These are phyloP conservation scores for Vitis labrusca DNA, from an alignment of 164 flowering plant genomes.

Conservation along the genomic window DNA sequence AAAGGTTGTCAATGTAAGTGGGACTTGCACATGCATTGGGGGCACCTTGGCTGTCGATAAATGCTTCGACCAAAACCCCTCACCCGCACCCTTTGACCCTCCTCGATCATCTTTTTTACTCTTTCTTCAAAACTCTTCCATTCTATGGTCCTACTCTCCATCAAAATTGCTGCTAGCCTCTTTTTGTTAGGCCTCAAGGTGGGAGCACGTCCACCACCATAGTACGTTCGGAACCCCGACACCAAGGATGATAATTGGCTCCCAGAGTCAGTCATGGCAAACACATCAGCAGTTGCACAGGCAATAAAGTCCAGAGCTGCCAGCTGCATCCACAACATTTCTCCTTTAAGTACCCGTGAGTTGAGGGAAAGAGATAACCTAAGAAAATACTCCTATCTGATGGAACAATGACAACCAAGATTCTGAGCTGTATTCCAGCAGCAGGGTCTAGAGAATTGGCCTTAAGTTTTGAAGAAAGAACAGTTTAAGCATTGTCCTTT, in stretches of 20 bases:
- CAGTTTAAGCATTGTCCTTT: too few species aligned
- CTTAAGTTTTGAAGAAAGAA: too few species aligned
- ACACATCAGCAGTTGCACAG: slow-evolving; percentile 93
- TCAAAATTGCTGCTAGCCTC: slow-evolving; percentile 74
- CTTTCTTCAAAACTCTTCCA: slow-evolving; percentile 73
- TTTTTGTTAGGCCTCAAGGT: slow-evolving; percentile 83
- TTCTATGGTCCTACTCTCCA: slow-evolving; percentile 53
- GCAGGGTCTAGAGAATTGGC: too few species aligned
- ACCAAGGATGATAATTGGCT: slow-evolving; percentile 95
- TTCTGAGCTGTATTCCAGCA: too few species aligned
- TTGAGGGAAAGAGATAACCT: background rate
- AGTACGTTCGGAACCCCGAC: slow-evolving; percentile 83
- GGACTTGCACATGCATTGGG: slow-evolving; percentile 87
- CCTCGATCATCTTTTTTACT: slow-evolving; percentile 80
- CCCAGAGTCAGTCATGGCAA: slow-evolving; percentile 98
- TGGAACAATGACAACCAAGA: too few species aligned
- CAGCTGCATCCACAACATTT: slow-evolving; percentile 53
- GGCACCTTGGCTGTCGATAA: slow-evolving; percentile 83
- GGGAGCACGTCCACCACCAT: slow-evolving; percentile 78
- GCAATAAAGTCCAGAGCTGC: slow-evolving; percentile 97
- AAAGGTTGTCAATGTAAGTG: slow-evolving; percentile 16
- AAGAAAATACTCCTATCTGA: background rate
- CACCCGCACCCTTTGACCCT: slow-evolving; percentile 60
- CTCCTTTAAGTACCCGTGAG: background rate
- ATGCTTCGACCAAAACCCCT: slow-evolving; percentile 74